phyloP scores from a whole-genome alignment of 768 basidiomycete genomes.

The Mycena venus region DNA sequence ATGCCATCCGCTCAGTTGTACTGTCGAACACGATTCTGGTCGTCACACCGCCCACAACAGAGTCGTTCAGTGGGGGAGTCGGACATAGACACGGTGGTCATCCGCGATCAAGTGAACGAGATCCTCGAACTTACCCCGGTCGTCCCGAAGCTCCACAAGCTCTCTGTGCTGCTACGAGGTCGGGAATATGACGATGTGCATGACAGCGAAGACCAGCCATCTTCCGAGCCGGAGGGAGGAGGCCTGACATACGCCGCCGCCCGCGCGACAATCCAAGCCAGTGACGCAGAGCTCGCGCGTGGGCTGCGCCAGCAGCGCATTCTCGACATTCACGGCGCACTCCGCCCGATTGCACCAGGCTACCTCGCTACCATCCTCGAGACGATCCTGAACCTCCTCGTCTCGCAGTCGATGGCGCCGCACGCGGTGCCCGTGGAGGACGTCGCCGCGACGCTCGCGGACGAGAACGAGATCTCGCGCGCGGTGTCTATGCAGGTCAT shows the following conservation, averaged over 20 bases:
- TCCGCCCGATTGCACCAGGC: constrained; percentile 78
- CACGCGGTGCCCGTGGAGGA: constrained; percentile 68
- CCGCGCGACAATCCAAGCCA: constrained; percentile 80
- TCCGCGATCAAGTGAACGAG: constrained; percentile 86
- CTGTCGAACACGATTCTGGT: constrained; percentile 91
- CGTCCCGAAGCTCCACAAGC: constrained; percentile 82
- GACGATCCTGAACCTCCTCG: constrained; percentile 78
- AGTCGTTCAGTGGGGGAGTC: no score
- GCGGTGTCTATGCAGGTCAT: constrained; percentile 78
- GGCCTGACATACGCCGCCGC: constrained; percentile 74
- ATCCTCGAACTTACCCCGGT: constrained; percentile 84
- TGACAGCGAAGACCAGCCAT: constrained; percentile 50
- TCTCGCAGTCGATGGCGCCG: constrained; percentile 70
- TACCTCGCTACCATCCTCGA: constrained; percentile 82
- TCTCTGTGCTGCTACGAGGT: constrained; percentile 72
- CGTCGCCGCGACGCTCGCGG: constrained; percentile 71
- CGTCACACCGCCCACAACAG: constrained; percentile 63
- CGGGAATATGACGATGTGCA: constrained; percentile 80
- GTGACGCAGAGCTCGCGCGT: constrained; percentile 76
- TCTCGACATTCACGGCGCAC: constrained; percentile 76
- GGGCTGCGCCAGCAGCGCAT: constrained; percentile 80
- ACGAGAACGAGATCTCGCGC: constrained; percentile 79
- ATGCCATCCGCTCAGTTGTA: constrained; percentile 84
- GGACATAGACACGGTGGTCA: constrained; percentile 66
- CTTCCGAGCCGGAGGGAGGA: constrained; percentile 36